A percentile compares a stretch with the other conserved stretches of the same genome.
These are phyloP conservation scores for Xylaria sp. DNA, from an alignment of 2,329 filamentous ascomycete genomes.

Conservation along the genomic window DNA sequence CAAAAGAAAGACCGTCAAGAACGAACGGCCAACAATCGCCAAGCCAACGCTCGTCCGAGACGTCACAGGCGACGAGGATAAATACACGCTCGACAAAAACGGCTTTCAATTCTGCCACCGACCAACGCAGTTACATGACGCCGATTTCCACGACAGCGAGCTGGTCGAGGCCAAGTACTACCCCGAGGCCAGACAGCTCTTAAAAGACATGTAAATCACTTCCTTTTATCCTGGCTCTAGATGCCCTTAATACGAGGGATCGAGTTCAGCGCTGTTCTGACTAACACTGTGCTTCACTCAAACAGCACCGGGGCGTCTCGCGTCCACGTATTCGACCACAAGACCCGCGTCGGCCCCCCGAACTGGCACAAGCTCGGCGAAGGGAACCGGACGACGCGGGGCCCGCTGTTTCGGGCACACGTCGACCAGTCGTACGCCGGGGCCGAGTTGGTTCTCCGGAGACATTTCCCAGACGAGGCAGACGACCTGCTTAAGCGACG, in stretches of 20 bases:
- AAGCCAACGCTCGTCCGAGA: slow-evolving; percentile 60
- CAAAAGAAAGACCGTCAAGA: slow-evolving; percentile 46
- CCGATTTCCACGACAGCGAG: slow-evolving; percentile 63
- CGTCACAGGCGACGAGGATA: slow-evolving; percentile 54
- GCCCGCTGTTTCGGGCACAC: slow-evolving; percentile 48
- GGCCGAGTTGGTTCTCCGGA: slow-evolving; percentile 51
- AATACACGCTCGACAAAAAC: slow-evolving; percentile 55
- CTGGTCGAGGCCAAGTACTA: slow-evolving; percentile 74
- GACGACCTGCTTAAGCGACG: slow-evolving; percentile 51
- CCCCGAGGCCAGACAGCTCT: slow-evolving; percentile 73
- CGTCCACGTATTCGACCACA: slow-evolving; percentile 79
- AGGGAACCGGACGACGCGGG: slow-evolving; percentile 62
- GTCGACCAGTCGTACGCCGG: slow-evolving; percentile 57
- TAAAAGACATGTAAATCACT: slow-evolving; percentile 63
- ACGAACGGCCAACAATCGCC: slow-evolving; percentile 55
- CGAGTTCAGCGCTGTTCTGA: neutral
- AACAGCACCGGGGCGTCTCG: slow-evolving; percentile 68
- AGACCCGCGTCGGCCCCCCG: slow-evolving; percentile 65
- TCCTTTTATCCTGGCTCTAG: slow-evolving; percentile 50
- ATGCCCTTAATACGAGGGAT: neutral
- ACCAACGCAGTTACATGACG: slow-evolving; percentile 44
- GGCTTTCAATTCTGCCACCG: slow-evolving; percentile 55
- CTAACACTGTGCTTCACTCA: slow-evolving; percentile 8
- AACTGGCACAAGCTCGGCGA: slow-evolving; percentile 75
- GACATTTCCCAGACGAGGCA: slow-evolving; percentile 50